Conservation (phyloP, 768 basidiomycete genomes). For the Tulasnella sp. region DNA sequence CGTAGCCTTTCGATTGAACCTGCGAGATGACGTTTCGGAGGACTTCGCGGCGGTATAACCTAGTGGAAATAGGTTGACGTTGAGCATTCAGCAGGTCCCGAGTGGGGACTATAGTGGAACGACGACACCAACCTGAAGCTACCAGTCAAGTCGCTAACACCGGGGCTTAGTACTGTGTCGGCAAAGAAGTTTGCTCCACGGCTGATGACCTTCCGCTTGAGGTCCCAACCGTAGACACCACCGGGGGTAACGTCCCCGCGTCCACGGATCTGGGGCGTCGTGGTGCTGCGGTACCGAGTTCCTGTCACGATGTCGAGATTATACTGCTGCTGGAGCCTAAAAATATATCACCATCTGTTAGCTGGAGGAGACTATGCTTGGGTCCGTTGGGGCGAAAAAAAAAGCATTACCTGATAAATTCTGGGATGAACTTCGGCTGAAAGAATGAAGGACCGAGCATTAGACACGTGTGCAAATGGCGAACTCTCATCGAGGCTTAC, state of each 20-base stretch:
- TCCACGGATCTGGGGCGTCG: slow-evolving; percentile 38
- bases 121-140: slow-evolving; percentile 61
- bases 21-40: slow-evolving; percentile 75
- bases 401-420: slow-evolving; percentile 70
- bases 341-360: slow-evolving; percentile 11
- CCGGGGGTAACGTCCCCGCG: slow-evolving; percentile 40
- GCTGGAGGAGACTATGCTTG: neutral
- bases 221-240: slow-evolving; percentile 88
- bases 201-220: slow-evolving; percentile 80
- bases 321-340: slow-evolving; percentile 71
- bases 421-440: slow-evolving; percentile 90
- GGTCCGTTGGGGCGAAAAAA: neutral
- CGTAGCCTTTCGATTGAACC: slow-evolving; percentile 82
- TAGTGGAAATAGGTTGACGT: slow-evolving; percentile 27
- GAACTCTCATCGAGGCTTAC: slow-evolving; percentile 41
- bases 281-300: slow-evolving; percentile 67
- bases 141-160: slow-evolving; percentile 85
- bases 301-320: slow-evolving; percentile 92
- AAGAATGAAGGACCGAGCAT: neutral
- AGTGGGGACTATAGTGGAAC: neutral
- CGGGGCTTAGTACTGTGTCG: slow-evolving; percentile 72
- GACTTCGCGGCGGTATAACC: slow-evolving; percentile 69
- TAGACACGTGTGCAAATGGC: neutral
- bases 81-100: neutral
- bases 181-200: slow-evolving; percentile 88